These are phyloP conservation scores for Dichotomocladium elegans DNA, from an alignment of 371 early-diverging fungal species.

Conservation along the genomic window DNA sequence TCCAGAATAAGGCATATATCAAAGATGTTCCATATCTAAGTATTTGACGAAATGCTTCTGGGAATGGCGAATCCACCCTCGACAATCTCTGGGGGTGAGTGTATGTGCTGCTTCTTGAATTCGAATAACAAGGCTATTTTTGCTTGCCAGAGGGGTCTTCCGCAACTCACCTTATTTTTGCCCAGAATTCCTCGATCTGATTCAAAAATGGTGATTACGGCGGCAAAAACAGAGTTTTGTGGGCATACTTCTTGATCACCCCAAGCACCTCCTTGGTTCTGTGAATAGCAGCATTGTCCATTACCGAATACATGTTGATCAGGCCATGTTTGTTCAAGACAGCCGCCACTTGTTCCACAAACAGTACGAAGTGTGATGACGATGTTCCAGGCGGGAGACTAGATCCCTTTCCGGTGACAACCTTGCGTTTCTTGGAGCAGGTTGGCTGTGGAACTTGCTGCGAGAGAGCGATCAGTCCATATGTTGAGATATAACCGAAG, in stretches of 20 bases:
- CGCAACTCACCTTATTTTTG: neutral
- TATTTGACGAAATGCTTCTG: conserved; percentile 8
- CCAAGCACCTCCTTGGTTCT: neutral
- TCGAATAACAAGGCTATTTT: conserved; percentile 13
- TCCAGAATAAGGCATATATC: no score
- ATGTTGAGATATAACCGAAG: neutral
- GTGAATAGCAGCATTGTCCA: conserved; percentile 11
- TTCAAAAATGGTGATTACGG: neutral
- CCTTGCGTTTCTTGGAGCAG: conserved; percentile 1
- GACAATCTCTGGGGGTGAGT: conserved; percentile 15
- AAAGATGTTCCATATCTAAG: conserved; percentile 11
- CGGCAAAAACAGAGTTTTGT: neutral
- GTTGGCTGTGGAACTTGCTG: conserved; percentile 1
- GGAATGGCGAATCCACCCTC: conserved; percentile 18
- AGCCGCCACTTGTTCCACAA: conserved; percentile 4
- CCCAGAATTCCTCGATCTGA: neutral
- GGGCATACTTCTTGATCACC: neutral
- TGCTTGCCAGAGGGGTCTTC: no score
- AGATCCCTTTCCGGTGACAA: neutral
- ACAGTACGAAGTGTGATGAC: neutral
- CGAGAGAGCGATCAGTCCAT: conserved; percentile 1
- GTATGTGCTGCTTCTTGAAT: conserved; percentile 18
- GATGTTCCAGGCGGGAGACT: neutral
- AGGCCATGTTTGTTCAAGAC: neutral
- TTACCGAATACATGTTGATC: conserved; percentile 2